Conservation (phyloP, 352 stramenopile genomes). For the Phytophthora cactorum region DNA sequence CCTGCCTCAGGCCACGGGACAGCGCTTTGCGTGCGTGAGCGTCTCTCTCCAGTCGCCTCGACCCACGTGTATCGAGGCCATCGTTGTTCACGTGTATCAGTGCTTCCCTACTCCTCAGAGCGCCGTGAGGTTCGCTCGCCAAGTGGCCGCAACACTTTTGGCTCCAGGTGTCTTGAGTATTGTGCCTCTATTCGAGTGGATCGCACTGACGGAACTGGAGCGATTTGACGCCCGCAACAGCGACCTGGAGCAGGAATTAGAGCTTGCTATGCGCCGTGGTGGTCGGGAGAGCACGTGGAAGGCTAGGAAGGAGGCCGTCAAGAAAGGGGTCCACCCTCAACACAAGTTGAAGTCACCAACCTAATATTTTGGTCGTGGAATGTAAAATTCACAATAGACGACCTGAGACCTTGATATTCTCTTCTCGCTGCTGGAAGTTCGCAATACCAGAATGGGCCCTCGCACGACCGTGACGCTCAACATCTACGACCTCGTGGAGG, state of each 20-base stretch:
- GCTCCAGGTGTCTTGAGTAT: conserved; percentile 56
- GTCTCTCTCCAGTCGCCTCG: conserved; percentile 42
- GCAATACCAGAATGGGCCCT: conserved; percentile 43
- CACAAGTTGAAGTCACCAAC: conserved; percentile 18
- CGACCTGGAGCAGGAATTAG: conserved; percentile 72
- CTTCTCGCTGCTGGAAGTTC: conserved; percentile 15
- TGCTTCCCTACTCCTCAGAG: conserved; percentile 84
- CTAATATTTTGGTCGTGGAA: conserved; percentile 5
- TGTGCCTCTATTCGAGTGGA: conserved; percentile 85
- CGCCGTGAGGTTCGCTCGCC: conserved; percentile 71
- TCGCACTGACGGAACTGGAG: conserved; percentile 70
- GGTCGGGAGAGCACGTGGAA: conserved; percentile 64
- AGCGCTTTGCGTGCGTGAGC: conserved; percentile 78
- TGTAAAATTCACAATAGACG: conserved; percentile 13
- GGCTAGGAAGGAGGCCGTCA: conserved; percentile 68
- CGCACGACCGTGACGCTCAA: conserved; percentile 88
- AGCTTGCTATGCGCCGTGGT: conserved; percentile 47
- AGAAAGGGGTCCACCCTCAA: conserved; percentile 41
- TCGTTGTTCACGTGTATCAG: conserved; percentile 80
- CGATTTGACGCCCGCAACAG: conserved; percentile 67
- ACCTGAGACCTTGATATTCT: background rate
- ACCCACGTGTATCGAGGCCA: conserved; percentile 48
- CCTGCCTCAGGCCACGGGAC: conserved; percentile 58
- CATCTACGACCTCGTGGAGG: conserved; percentile 93
- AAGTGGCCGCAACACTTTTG: conserved; percentile 56